phyloP scores from a whole-genome alignment of 2,329 filamentous ascomycete species.

The Apiospora arundinis region DNA sequence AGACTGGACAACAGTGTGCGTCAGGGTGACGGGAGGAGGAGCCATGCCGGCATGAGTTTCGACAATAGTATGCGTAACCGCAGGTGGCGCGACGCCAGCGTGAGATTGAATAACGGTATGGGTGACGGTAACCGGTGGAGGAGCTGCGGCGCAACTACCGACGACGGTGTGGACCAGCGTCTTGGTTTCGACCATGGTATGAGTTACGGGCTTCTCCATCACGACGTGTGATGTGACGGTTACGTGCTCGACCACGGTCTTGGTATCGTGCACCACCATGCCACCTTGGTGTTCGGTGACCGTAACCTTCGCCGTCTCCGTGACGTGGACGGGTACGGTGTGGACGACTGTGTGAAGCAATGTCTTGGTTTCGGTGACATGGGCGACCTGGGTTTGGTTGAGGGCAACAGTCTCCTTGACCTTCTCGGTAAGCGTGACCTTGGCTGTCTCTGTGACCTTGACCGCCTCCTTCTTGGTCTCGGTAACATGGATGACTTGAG shows the following conservation, averaged over 20 bases:
- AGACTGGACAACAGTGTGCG: background rate
- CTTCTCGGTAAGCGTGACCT: background rate
- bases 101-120: background rate
- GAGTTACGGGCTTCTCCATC: background rate
- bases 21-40: background rate
- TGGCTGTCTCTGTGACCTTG: background rate
- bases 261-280: slow-evolving; percentile 5
- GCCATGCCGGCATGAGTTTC: background rate
- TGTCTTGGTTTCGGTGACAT: slow-evolving; percentile 8
- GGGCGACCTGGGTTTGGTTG: background rate
- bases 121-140: background rate
- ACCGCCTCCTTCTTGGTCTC: background rate
- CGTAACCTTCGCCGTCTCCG: background rate
- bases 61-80: background rate
- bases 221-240: slow-evolving; percentile 10
- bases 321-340: background rate
- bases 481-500: background rate
- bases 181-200: slow-evolving; percentile 6
- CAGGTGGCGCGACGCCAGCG: background rate
- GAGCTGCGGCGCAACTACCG: background rate
- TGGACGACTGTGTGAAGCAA: background rate
- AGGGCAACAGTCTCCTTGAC: background rate
- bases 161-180: slow-evolving; percentile 6
- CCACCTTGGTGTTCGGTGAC: background rate
- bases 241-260: background rate